These are phyloP conservation scores for Rhizopogon hawkerae DNA, from an alignment of 1,284 basidiomycete species.

Conservation along the genomic window DNA sequence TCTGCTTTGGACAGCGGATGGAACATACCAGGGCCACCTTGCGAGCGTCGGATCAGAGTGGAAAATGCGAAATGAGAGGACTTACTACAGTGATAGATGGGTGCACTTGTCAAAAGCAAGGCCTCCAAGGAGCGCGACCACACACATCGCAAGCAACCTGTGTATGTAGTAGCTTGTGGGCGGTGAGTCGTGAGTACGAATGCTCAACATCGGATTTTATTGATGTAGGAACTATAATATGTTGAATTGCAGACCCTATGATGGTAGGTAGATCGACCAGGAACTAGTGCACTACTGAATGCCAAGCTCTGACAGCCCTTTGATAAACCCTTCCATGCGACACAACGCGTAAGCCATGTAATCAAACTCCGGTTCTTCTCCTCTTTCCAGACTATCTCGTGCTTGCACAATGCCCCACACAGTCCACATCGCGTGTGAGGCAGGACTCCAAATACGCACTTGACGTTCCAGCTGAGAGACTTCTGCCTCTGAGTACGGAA, in stretches of 20 bases:
- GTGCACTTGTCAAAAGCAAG: too few species aligned
- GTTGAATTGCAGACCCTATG: too few species aligned
- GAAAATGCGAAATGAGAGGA: too few species aligned
- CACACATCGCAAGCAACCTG: too few species aligned
- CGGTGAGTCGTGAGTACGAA: too few species aligned
- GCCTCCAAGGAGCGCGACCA: too few species aligned
- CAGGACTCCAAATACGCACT: slow-evolving; percentile 78
- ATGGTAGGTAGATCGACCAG: not conserved
- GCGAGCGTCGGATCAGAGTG: too few species aligned
- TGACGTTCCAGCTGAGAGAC: slow-evolving; percentile 59
- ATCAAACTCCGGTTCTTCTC: slow-evolving; percentile 65
- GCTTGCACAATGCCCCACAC: slow-evolving; percentile 91
- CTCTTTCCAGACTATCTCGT: slow-evolving; percentile 66
- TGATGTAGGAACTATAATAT: not conserved
- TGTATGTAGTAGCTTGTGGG: too few species aligned
- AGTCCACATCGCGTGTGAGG: slow-evolving; percentile 84
- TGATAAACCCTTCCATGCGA: slow-evolving; percentile 56
- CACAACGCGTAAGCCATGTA: slow-evolving; percentile 66
- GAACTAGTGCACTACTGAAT: slow-evolving; percentile 21
- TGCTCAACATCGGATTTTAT: not conserved
- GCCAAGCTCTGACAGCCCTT: slow-evolving; percentile 44
- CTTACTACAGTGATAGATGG: too few species aligned
- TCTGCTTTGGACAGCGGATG: too few species aligned
- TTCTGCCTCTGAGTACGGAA: slow-evolving; percentile 31
- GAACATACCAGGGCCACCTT: too few species aligned